phyloP scores from a whole-genome alignment of 2,329 filamentous ascomycete genomes.

The Allantophomopsis cytisporea region DNA sequence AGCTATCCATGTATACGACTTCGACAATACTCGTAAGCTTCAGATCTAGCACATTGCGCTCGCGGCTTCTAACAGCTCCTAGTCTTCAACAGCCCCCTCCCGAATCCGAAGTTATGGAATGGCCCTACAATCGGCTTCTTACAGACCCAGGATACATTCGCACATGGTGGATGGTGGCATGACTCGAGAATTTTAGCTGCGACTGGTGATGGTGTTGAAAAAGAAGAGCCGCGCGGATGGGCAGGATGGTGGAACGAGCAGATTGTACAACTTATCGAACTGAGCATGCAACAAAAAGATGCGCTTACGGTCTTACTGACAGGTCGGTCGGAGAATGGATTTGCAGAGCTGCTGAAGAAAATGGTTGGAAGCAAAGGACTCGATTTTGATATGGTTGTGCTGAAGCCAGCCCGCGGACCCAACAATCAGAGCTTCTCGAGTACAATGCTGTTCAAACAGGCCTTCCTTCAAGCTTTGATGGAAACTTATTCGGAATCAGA shows the following conservation, averaged over 20 bases:
- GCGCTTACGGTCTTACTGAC: conserved; percentile 78
- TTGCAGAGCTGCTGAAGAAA: conserved; percentile 65
- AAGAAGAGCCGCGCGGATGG: conserved; percentile 77
- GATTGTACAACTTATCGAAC: conserved; percentile 64
- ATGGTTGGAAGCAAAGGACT: conserved; percentile 69
- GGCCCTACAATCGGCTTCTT: conserved; percentile 64
- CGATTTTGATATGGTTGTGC: conserved; percentile 74
- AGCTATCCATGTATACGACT: conserved; percentile 87
- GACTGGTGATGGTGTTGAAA: conserved; percentile 69
- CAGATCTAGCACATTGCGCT: conserved; percentile 1
- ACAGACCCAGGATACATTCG: conserved; percentile 60
- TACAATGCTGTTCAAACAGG: conserved; percentile 89
- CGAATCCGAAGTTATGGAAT: conserved; percentile 82
- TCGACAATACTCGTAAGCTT: conserved; percentile 78
- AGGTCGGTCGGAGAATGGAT: conserved; percentile 66
- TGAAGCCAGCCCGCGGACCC: conserved; percentile 78
- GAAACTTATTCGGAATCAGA: conserved; percentile 73
- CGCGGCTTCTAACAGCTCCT: conserved; percentile 6
- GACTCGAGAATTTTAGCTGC: conserved; percentile 74
- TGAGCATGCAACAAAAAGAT: conserved; percentile 76
- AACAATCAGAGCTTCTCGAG: conserved; percentile 63
- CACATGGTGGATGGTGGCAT: conserved; percentile 94
- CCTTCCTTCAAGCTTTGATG: conserved; percentile 66
- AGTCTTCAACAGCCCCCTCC: conserved; percentile 87
- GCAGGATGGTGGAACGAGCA: conserved; percentile 94